Base-by-base conservation (phyloP, 2,329 filamentous ascomycete genomes). In the Trichoderma breve region DNA sequence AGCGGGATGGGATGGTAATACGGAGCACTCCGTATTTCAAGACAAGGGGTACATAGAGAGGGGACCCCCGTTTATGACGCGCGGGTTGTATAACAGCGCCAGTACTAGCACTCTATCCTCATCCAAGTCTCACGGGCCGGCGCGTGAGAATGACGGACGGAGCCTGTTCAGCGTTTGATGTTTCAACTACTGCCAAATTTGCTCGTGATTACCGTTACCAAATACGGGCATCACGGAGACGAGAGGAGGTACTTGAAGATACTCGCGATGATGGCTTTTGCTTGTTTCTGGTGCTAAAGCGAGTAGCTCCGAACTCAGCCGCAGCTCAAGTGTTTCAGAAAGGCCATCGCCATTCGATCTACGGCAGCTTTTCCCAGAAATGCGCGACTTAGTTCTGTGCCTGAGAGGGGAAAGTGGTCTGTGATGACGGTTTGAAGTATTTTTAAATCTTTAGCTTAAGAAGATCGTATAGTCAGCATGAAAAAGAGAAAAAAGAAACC, bases 241-340 rank as follows among this genome's bases (percentile, higher is more conserved):
- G 3, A 12, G n/a, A 53, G n/a, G 47, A 53, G 47, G 47, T 53
- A 53, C 47, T 53, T 53, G n/a, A 5, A 53, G 21, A 12, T 24
- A 53, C 47, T 53, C 21, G n/a, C 21, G 47, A 51, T n/a, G 39
- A 53, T 53, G 11, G 47, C 39, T 43, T 53, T 24, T 53, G 47
- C 4, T 24, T 51, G 43, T 21, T 51, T 43, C 39, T 51, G 43
- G 47, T 53, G 47, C 47, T 53, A 53, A 32, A 30, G n/a, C 28
- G 26, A 34, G 28, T 51, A 65, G 62, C 62, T 34, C 62, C 62
- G 43, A 65, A 47, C 43, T 65, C 62, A 65, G 62, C 62, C 62
- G 62, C 62, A 65, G 62, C 39, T 65, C 39, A 34, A 65, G 39
- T 53, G 62, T 65, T 65, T 65, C 47, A 53, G 12, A 21, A 53